Conservation (phyloP, 1,284 basidiomycete genomes). For the Waitea zeae region DNA sequence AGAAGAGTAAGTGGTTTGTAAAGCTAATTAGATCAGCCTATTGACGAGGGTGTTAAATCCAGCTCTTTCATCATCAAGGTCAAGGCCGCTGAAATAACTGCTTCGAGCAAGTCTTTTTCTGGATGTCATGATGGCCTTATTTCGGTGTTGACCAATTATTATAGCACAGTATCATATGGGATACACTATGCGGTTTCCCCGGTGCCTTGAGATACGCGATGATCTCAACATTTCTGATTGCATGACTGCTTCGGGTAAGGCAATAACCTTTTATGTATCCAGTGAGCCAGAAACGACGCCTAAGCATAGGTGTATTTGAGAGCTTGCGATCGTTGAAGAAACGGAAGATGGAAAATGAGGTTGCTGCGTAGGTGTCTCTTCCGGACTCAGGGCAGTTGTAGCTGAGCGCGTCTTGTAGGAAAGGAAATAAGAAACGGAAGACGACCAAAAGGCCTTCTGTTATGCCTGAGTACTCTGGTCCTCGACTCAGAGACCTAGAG, state of each 20-base stretch:
- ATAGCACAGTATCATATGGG: slow-evolving; percentile 64
- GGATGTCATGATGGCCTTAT: no score
- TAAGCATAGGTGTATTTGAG: slow-evolving; percentile 31
- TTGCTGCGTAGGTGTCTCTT: no score
- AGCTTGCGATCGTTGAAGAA: slow-evolving; percentile 44
- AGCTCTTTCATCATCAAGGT: slow-evolving; percentile 81
- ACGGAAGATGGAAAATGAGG: slow-evolving; percentile 46
- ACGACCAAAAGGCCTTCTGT: no score
- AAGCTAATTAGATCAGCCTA: neutral
- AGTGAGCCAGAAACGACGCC: slow-evolving; percentile 3
- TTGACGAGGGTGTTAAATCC: neutral
- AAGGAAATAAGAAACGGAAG: slow-evolving; percentile 49
- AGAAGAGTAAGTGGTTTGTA: slow-evolving; percentile 53
- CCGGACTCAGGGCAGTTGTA: no score
- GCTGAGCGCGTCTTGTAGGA: slow-evolving; percentile 15
- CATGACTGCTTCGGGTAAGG: slow-evolving; percentile 44
- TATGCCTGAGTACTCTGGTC: no score
- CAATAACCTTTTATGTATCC: neutral
- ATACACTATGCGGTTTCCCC: slow-evolving; percentile 76
- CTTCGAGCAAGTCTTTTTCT: slow-evolving; percentile 30
- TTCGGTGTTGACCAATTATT: no score
- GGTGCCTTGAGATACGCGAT: slow-evolving; percentile 65
- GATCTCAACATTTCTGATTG: slow-evolving; percentile 54
- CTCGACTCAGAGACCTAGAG: slow-evolving; percentile 33
- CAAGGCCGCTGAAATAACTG: slow-evolving; percentile 78